These are phyloP conservation scores for Cadophora gregata DNA, from an alignment of 2,329 filamentous ascomycete genomes.

Conservation along the genomic window DNA sequence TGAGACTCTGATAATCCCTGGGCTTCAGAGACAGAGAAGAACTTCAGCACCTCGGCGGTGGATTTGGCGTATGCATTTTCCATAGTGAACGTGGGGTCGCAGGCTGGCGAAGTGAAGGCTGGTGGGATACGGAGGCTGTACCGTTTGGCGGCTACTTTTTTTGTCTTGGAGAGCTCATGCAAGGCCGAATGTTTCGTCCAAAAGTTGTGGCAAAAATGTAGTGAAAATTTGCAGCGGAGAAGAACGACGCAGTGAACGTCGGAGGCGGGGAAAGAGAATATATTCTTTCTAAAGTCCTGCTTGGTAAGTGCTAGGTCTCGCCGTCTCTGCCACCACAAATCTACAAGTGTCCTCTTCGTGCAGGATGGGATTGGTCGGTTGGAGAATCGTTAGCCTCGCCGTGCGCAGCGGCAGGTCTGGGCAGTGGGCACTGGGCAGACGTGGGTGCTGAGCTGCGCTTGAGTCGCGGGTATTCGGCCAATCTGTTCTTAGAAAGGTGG, in stretches of 20 bases:
- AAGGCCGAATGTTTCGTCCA: constrained; percentile 26
- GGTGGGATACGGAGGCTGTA: constrained; percentile 21
- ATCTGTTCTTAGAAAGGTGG: background rate
- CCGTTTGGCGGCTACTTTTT: constrained; percentile 26
- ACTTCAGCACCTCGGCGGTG: constrained; percentile 62
- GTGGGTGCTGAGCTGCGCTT: background rate
- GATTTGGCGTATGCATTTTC: constrained; percentile 67
- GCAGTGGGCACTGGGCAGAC: background rate
- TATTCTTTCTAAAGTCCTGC: constrained; percentile 11
- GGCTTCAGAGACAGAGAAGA: constrained; percentile 61
- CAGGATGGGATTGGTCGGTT: constrained; percentile 20
- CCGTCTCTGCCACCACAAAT: constrained; percentile 18
- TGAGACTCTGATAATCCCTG: constrained; percentile 65
- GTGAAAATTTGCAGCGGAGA: constrained; percentile 18
- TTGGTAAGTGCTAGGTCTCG: constrained; percentile 19
- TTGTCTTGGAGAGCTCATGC: constrained; percentile 31
- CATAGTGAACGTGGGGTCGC: constrained; percentile 51
- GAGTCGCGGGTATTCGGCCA: constrained; percentile 13
- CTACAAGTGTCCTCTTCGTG: constrained; percentile 31
- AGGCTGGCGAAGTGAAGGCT: constrained; percentile 18
- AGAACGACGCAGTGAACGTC: background rate
- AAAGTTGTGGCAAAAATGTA: constrained; percentile 20
- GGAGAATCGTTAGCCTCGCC: constrained; percentile 10
- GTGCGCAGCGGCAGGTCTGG: background rate
- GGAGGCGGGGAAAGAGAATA: constrained; percentile 9